Conservation (phyloP, 495 filamentous ascomycete species). For the Collariella sp. region DNA sequence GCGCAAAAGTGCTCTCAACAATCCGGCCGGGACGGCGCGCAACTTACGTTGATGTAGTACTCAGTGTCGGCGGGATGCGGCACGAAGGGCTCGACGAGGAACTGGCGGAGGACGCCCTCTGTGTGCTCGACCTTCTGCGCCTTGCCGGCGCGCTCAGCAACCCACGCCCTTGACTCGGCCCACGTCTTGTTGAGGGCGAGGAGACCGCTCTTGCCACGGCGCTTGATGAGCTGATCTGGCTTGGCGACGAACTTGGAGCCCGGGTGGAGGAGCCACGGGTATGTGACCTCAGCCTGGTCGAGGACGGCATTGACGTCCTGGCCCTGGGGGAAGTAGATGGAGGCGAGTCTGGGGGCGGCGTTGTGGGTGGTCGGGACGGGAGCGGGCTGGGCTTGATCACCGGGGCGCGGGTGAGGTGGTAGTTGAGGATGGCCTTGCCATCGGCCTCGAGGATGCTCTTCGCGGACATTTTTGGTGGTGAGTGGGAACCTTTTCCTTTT, state of each 20-base stretch:
- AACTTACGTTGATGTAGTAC: slow-evolving; percentile 83
- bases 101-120: slow-evolving; percentile 78
- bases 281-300: slow-evolving; percentile 88
- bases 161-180: slow-evolving; percentile 86
- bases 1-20: slow-evolving; percentile 61
- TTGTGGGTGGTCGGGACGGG: slow-evolving; percentile 80
- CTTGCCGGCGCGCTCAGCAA: slow-evolving; percentile 86
- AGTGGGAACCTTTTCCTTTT: slow-evolving; percentile 13
- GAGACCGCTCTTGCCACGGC: slow-evolving; percentile 96
- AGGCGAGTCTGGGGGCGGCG: slow-evolving; percentile 79
- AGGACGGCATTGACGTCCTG: slow-evolving; percentile 74
- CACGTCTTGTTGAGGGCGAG: slow-evolving; percentile 96
- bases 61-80: slow-evolving; percentile 88
- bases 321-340: slow-evolving; percentile 87
- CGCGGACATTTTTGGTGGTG: slow-evolving; percentile 73
- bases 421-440: slow-evolving; percentile 99
- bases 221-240: slow-evolving; percentile 99
- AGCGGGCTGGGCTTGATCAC: slow-evolving; percentile 98
- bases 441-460: slow-evolving; percentile 98
- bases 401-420: slow-evolving; percentile 96
- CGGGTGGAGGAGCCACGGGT: slow-evolving; percentile 79
- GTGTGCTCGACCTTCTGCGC: slow-evolving; percentile 85
- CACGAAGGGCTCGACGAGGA: slow-evolving; percentile 97
- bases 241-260: slow-evolving; percentile 95
- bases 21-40: slow-evolving; percentile 60